Base-by-base conservation (phyloP, 2,329 filamentous ascomycete species). In the Cordyceps fumosorosea region DNA sequence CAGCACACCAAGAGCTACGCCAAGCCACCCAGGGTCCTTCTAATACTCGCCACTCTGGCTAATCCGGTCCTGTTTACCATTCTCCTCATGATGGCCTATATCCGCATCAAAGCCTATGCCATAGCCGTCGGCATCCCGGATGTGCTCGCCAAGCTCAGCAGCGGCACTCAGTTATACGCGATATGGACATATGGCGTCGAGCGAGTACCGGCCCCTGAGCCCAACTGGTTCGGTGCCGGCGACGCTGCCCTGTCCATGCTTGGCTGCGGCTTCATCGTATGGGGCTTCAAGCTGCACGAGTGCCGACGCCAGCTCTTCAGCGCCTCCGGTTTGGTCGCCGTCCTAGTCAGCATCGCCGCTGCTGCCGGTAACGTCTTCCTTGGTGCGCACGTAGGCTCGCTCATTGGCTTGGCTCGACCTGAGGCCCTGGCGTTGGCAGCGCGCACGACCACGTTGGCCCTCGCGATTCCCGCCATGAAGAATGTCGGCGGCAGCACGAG, bases 261-360 rank as follows among this genome's bases (percentile, higher is more conserved):
- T 3, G 78, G 82, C 66, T 76, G 78, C 3, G 81, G 80, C 12
- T 80, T 83, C 26, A 73, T 82, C 3, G 73, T 77, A 3, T 83
- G 81, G 81, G 81, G 81, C 0, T 77, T 83, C 65, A 83, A 83
- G 69, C 72, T 83, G 3, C 81, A 78, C 65, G 79, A 81, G 64
- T 81, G 78, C 68, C 78, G 80, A 4, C 64, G 66, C 2, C 78
- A 80, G 56, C 72, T 83, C 1, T 73, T 79, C 52, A 81, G 78
- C 24, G 65, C 72, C 1, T 75, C 75, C 0, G 80, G 81, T 0
- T 44, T 77, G 5, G 69, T 76, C 2, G 75, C 77, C 0, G 65
- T 78, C 5, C 7, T 75, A 3, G 69, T 79, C 3, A 76, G 77
- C 11, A 64, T 72, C 0, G 54, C 68, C 0, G 69, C 75, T 0